phyloP scores from a whole-genome alignment of 257 asterid species.

The Fraxinus americana region DNA sequence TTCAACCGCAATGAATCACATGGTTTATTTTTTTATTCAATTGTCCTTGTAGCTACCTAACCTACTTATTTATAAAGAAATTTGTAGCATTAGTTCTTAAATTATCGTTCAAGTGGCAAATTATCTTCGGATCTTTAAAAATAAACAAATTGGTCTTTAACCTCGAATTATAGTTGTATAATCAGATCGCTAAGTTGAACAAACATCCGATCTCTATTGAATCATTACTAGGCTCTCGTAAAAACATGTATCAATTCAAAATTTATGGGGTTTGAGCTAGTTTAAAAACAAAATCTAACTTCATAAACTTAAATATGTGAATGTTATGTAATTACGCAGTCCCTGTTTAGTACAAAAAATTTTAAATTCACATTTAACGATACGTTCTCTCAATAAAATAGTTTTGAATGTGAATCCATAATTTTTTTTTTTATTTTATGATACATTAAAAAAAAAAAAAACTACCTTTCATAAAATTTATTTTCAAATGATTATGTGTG shows the following conservation, averaged over 20 bases:
- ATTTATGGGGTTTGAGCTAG: too few relatives aligned
- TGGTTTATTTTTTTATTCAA: background rate
- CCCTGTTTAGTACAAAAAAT: too few relatives aligned
- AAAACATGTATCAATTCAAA: background rate
- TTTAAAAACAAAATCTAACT: slow-evolving; percentile 2
- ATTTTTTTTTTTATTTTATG: too few relatives aligned
- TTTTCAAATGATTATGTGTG: too few relatives aligned
- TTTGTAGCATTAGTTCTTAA: background rate
- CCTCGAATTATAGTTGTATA: too few relatives aligned
- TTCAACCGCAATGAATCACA: background rate
- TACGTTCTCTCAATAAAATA: too few relatives aligned
- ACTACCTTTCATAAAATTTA: too few relatives aligned
- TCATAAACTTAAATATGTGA: too few relatives aligned
- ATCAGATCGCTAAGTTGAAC: background rate
- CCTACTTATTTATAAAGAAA: too few relatives aligned
- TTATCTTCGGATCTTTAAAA: background rate
- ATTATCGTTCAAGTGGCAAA: background rate
- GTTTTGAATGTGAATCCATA: too few relatives aligned
- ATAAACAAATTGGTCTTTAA: background rate
- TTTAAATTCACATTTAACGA: too few relatives aligned
- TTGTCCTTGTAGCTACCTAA: background rate
- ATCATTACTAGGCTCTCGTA: background rate
- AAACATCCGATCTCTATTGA: background rate
- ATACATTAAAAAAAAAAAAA: too few relatives aligned
- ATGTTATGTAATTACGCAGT: background rate